These are phyloP conservation scores for Exserohilum turcica DNA, from an alignment of 2,329 filamentous ascomycete species.

Conservation along the genomic window DNA sequence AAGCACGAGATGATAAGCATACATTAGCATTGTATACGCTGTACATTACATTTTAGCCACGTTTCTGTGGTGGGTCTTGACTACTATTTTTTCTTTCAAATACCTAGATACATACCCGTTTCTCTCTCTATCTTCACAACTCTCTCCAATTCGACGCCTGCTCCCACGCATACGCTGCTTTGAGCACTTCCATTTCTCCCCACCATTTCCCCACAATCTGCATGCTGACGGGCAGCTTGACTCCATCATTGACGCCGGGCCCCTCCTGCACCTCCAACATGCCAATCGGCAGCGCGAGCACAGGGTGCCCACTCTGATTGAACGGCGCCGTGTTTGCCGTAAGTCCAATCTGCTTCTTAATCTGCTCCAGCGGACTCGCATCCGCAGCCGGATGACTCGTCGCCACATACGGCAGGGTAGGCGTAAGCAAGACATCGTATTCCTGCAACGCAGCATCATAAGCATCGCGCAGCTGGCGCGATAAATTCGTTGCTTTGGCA, in stretches of 20 bases:
- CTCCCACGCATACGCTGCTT: constrained; percentile 57
- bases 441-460: constrained; percentile 51
- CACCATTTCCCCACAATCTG: constrained; percentile 61
- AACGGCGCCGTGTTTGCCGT: constrained; percentile 63
- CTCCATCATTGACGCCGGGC: constrained; percentile 25
- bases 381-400: constrained; percentile 50
- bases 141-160: constrained; percentile 52
- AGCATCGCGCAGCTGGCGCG: constrained; percentile 53
- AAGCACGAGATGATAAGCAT: no score
- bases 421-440: constrained; percentile 56
- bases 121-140: constrained; percentile 15
- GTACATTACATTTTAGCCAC: no score
- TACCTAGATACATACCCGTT: no score
- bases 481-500: constrained; percentile 57
- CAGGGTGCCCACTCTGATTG: constrained; percentile 63
- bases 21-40: no score
- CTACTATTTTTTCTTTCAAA: no score
- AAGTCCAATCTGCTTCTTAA: constrained; percentile 59
- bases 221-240: constrained; percentile 58
- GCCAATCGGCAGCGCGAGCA: constrained; percentile 59
- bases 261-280: constrained; percentile 52
- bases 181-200: constrained; percentile 56
- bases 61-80: not conserved
- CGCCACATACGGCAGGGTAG: constrained; percentile 56
- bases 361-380: constrained; percentile 52